phyloP scores from a whole-genome alignment of 148 eudicot species.

The Silene conica region DNA sequence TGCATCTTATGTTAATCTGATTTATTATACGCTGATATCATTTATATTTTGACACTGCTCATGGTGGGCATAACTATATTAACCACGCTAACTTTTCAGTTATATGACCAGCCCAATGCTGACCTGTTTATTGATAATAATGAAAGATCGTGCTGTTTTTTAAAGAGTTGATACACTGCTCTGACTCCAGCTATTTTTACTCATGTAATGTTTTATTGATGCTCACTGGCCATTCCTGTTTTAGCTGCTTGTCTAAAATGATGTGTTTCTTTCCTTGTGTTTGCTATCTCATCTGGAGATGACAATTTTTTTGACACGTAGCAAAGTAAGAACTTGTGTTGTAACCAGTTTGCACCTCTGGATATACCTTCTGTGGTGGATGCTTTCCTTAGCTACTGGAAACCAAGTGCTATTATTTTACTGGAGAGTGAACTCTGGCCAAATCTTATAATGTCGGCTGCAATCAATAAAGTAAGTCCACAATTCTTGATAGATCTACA shows the following conservation, averaged over 20 bases:
- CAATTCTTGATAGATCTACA: neutral
- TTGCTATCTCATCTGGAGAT: neutral
- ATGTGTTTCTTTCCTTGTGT: neutral
- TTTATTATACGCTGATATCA: neutral
- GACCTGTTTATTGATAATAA: neutral
- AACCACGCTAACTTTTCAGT: too few relatives aligned
- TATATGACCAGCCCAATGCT: neutral
- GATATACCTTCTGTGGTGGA: slow-evolving; percentile 74
- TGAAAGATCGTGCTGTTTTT: neutral
- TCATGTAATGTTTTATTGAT: neutral
- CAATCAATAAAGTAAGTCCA: slow-evolving; percentile 60
- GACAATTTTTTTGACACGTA: slow-evolving; percentile 6
- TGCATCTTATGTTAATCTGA: neutral
- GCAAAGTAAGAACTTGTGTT: too few relatives aligned
- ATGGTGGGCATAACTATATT: too few relatives aligned
- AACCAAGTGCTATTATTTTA: slow-evolving; percentile 68
- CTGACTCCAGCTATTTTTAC: neutral
- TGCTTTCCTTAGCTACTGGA: slow-evolving; percentile 83
- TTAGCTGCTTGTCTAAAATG: neutral
- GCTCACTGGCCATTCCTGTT: neutral
- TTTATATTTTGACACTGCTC: neutral
- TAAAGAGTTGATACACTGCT: slow-evolving; percentile 1
- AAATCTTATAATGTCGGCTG: slow-evolving; percentile 79
- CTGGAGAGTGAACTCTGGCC: slow-evolving; percentile 99
- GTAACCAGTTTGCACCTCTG: slow-evolving; percentile 79